Evolutionary conservation across 352 stramenopile genomes (phyloP), one percentile per base, ranked within the genome.

Genomic region (Phytophthora syringae): DNA sequence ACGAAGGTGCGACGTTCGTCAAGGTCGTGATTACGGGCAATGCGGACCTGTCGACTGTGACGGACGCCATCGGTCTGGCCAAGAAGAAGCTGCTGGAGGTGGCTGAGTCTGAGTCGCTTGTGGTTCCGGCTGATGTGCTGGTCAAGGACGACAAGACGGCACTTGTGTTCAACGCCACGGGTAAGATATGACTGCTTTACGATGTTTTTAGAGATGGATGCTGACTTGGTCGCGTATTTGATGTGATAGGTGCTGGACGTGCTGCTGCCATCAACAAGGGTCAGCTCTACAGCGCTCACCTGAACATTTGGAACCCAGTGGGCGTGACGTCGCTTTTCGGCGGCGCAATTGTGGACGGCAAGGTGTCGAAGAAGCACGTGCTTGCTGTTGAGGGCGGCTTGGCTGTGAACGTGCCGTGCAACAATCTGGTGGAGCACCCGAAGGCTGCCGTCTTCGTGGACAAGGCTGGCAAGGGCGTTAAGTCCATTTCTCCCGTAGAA

Each of bases 11-110:
- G 22, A 43, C 78, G 21, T 94, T 92, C 54, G 78, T 77, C 43
- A 93, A 94, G 73, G 76, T 93, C 10, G 79, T 93, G 25, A 72
- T 92, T 52, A 92, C 80, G 4, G 82, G 80, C 21, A 73, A 67
- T 0, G 82, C 83, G 7, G 68, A 87, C 22, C 58, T 93, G 5
- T 64, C 52, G 6, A 82, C 83, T 11, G 57, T 94, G 21, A 71
- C 86, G 64, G 70, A 85, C 39, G 78, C 78, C 2, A 56, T 93
- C 36, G 80, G 67, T 7, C 66, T 89, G n/a, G 81, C 82, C 24
- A 92, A 92, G 73, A 88, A 88, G 70, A 86, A 91, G 72, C 76
- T 94, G 34, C 55, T 82, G 9, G 79, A 84, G 45, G 67, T 84
- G 21, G 71, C 67, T 1, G 80, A 85, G 42, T 72, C 77, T 5